phyloP scores from a whole-genome alignment of 768 basidiomycete species.

The Pulveroboletus frians region DNA sequence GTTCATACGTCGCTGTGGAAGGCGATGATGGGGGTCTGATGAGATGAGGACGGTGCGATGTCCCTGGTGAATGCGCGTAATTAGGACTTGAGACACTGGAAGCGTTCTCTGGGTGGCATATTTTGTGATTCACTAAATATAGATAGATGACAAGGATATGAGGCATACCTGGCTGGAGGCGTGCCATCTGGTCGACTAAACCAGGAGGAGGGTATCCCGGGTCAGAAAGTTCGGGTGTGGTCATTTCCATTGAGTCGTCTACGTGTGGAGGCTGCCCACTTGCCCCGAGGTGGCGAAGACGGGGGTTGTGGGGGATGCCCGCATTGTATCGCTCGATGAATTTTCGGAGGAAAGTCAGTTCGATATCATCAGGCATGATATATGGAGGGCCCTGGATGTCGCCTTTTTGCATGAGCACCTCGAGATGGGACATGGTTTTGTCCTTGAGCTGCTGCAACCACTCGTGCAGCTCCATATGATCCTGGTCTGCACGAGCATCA shows the following conservation, averaged over 20 bases:
- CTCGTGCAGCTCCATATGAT: slow-evolving; percentile 85
- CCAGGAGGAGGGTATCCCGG: slow-evolving; percentile 27
- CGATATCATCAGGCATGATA: slow-evolving; percentile 72
- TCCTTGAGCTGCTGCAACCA: slow-evolving; percentile 86
- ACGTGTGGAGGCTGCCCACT: slow-evolving; percentile 29
- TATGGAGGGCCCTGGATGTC: slow-evolving; percentile 83
- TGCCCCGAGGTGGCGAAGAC: slow-evolving; percentile 53
- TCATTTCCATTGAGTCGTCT: slow-evolving; percentile 32
- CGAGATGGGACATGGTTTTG: slow-evolving; percentile 84
- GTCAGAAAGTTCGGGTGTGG: slow-evolving; percentile 33
- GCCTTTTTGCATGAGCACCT: slow-evolving; percentile 82
- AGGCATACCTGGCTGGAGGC: slow-evolving; percentile 31
- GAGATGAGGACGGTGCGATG: slow-evolving; percentile 31
- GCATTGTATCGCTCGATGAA: slow-evolving; percentile 76
- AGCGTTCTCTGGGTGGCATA: slow-evolving; percentile 17
- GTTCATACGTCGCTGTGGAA: slow-evolving; percentile 45
- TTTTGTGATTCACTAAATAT: slow-evolving; percentile 4
- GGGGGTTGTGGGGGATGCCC: slow-evolving; percentile 76
- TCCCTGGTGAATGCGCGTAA: slow-evolving; percentile 29
- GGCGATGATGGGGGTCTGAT: slow-evolving; percentile 48
- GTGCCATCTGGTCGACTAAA: slow-evolving; percentile 32
- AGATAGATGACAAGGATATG: background rate
- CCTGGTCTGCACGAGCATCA: slow-evolving; percentile 78
- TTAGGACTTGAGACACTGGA: slow-evolving; percentile 30
- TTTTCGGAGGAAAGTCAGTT: slow-evolving; percentile 72